Percentiles rank a stretch among this genome's conserved stretches.
phyloP scores from a whole-genome alignment of 306 rosid genomes.

The Trichosanthes cucumerina region DNA sequence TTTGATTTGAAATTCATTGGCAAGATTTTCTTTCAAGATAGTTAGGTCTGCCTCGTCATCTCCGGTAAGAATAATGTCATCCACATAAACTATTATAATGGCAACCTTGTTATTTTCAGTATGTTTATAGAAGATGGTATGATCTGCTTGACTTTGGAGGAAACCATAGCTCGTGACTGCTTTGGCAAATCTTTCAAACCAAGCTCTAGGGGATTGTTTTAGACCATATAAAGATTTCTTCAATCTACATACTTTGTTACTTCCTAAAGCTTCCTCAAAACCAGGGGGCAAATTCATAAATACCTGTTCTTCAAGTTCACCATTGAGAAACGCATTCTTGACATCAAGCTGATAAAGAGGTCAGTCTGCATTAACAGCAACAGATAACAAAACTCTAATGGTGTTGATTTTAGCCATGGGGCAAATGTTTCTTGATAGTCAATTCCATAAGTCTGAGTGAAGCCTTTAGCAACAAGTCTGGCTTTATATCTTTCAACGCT shows the following conservation, averaged over 20 bases:
- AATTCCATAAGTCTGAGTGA: too few relatives aligned
- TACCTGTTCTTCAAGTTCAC: neutral
- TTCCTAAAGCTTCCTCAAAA: neutral
- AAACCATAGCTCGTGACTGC: neutral
- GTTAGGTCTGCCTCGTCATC: too few relatives aligned
- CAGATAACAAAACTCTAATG: neutral
- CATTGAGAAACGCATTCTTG: neutral
- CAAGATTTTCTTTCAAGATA: too few relatives aligned
- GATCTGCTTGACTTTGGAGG: neutral
- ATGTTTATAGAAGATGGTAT: neutral
- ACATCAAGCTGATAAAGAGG: neutral
- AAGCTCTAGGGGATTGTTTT: neutral
- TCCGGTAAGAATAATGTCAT: neutral
- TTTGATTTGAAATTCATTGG: too few relatives aligned
- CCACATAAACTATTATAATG: neutral
- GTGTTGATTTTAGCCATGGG: neutral
- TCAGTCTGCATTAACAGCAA: neutral
- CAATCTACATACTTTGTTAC: neutral
- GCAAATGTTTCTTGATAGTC: neutral
- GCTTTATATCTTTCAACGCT: too few relatives aligned
- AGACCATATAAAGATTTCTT: neutral
- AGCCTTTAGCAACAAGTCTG: too few relatives aligned
- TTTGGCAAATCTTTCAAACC: neutral
- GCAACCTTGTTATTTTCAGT: too few relatives aligned
- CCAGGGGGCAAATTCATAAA: neutral